Percentiles rank a stretch among this genome's conserved stretches.
phyloP scores from a whole-genome alignment of 2,329 filamentous ascomycete genomes.

The Colletotrichum salicis region DNA sequence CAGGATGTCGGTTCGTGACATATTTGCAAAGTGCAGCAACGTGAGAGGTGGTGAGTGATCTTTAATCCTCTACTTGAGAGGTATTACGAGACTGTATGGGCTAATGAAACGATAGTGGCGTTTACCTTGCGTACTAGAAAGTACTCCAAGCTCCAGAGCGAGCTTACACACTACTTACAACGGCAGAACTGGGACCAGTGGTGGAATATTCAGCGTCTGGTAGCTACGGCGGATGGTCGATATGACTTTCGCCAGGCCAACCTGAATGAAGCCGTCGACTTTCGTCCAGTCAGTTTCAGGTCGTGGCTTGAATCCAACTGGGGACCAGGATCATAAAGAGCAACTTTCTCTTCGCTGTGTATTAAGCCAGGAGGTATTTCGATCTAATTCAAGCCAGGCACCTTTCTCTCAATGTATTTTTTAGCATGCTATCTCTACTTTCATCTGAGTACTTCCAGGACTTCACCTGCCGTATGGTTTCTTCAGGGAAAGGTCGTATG shows the following conservation, averaged over 20 bases:
- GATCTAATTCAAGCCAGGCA: not conserved
- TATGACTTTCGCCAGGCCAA: slow-evolving; percentile 73
- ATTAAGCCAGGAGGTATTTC: not conserved
- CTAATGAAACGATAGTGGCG: slow-evolving; percentile 44
- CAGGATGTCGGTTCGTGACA: slow-evolving; percentile 67
- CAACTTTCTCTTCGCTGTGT: not conserved
- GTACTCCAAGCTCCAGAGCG: slow-evolving; percentile 53
- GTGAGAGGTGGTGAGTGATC: slow-evolving; percentile 61
- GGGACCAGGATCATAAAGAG: slow-evolving; percentile 42
- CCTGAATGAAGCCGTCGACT: slow-evolving; percentile 63
- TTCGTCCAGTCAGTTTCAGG: slow-evolving; percentile 62
- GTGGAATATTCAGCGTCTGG: slow-evolving; percentile 68
- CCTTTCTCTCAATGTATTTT: not conserved
- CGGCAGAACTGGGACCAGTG: slow-evolving; percentile 60
- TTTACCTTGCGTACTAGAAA: slow-evolving; percentile 52
- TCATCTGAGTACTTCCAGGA: not conserved
- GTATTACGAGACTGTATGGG: not conserved
- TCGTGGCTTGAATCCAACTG: slow-evolving; percentile 65
- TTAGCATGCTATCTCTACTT: not conserved
- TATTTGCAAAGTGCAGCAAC: slow-evolving; percentile 62
- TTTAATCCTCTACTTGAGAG: not conserved
- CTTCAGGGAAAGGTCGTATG: not conserved
- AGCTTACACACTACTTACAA: slow-evolving; percentile 55
- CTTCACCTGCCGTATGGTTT: not conserved
- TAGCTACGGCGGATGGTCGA: slow-evolving; percentile 74